phyloP scores from a whole-genome alignment of 768 basidiomycete genomes.

The Dioszegia crocea region DNA sequence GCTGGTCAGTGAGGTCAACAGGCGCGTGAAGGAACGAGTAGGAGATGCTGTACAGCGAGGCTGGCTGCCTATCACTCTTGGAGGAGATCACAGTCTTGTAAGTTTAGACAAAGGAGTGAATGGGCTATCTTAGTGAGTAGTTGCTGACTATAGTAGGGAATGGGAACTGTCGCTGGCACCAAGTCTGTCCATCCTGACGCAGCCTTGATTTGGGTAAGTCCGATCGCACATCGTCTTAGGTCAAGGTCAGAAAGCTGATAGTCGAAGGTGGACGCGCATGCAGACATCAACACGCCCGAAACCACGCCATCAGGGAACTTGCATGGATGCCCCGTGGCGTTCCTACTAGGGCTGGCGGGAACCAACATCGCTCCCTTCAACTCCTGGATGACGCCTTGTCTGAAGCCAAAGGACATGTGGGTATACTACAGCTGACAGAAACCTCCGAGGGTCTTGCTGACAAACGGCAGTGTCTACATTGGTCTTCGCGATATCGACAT shows the following conservation, averaged over 20 bases:
- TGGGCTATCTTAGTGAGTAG: background rate
- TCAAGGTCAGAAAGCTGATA: background rate
- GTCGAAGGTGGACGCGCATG: constrained; percentile 75
- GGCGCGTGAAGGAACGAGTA: constrained; percentile 75
- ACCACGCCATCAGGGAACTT: constrained; percentile 83
- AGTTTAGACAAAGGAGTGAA: constrained; percentile 26
- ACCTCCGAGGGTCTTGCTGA: too few relatives aligned
- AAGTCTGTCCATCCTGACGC: constrained; percentile 57
- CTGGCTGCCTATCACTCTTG: constrained; percentile 79
- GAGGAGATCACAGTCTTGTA: constrained; percentile 93
- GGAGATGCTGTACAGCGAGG: constrained; percentile 70
- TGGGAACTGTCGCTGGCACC: constrained; percentile 93
- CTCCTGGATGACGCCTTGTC: constrained; percentile 61
- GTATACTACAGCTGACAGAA: background rate
- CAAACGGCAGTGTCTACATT: constrained; percentile 70
- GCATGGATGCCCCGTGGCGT: constrained; percentile 97
- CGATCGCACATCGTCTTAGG: background rate
- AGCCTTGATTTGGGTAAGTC: constrained; percentile 73
- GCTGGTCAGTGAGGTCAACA: constrained; percentile 73
- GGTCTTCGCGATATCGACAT: constrained; percentile 89
- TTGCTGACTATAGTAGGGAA: constrained; percentile 55
- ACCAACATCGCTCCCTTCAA: constrained; percentile 51
- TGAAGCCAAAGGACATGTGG: constrained; percentile 65
- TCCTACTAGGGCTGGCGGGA: constrained; percentile 64
- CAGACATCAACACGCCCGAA: constrained; percentile 88